Base-by-base conservation (phyloP, 1,139 yeast species). In the Dujonia santamariae region DNA sequence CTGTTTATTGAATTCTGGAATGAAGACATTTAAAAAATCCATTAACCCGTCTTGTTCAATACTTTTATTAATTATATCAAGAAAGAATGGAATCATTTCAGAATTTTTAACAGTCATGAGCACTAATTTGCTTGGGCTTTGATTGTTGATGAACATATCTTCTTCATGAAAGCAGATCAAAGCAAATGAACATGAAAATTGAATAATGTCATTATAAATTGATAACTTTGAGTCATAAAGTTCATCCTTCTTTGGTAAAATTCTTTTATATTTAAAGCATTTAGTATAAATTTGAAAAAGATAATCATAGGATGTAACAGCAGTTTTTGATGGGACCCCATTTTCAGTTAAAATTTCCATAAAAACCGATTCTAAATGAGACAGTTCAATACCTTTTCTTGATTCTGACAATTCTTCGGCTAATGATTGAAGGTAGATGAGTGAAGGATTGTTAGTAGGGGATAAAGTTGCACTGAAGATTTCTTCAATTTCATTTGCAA, bases 121-220 rank as follows among this genome's bases (percentile, higher is more conserved):
- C 15, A 19, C 28, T n/a, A 29, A 15, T 5, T 6, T 8, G 7
- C 12, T 15, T 9, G n/a, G 6, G 7, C 11, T 7, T 36, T 71
- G 64, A 40, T 63, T 61, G 36, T 67, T 61, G 24, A 67, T 46
- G 41, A 80, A 80, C 80, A 82, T 74, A 39, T 80, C 88, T 3
- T 83, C 79, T 7, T 80, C 73, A 51, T 80, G 87, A 49, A 85
- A 78, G 24, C 83, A 60, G 24, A 85, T 79, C 23, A 80, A 67
- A 0, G 87, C 87, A 55, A 81, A 86, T 16, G 85, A 79, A 12
- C 83, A 65, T 11, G 79, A 57, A 31, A 81, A 63, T 33, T 79
- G 59, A 32, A 75, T 67, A 20, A 78, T 61, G 39, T 78, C 78
- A 35, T 67, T 63, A 34, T 80, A 56, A 3, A 78, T 46, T 3